phyloP scores from a whole-genome alignment of 257 asterid species.

The Salvia miltiorrhiza region DNA sequence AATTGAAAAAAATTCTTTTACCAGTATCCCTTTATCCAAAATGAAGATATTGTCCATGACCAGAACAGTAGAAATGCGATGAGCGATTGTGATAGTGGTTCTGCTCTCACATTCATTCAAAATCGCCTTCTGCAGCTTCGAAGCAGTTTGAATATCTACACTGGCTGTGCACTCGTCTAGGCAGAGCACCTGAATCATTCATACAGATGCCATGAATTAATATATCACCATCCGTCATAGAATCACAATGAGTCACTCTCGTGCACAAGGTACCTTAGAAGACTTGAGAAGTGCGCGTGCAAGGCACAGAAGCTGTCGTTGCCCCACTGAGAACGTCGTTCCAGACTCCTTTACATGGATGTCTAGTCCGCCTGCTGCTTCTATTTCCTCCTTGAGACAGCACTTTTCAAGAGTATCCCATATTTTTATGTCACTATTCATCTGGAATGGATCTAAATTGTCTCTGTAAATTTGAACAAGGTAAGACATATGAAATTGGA shows the following conservation, averaged over 20 bases:
- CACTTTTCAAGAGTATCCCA: slow-evolving; percentile 77
- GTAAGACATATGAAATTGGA: not conserved
- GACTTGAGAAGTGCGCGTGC: slow-evolving; percentile 89
- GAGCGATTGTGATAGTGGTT: slow-evolving; percentile 81
- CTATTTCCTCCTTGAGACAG: slow-evolving; percentile 78
- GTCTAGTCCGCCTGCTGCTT: slow-evolving; percentile 78
- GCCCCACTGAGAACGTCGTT: slow-evolving; percentile 91
- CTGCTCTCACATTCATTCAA: slow-evolving; percentile 49
- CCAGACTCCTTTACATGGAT: slow-evolving; percentile 74
- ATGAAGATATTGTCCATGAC: slow-evolving; percentile 69
- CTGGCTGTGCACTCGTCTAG: slow-evolving; percentile 93
- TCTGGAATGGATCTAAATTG: slow-evolving; percentile 68
- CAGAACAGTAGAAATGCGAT: slow-evolving; percentile 82
- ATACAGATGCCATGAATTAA: not conserved
- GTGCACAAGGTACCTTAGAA: slow-evolving; percentile 45
- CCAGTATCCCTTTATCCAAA: slow-evolving; percentile 79
- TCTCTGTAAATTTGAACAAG: slow-evolving; percentile 44
- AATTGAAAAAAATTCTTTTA: slow-evolving; percentile 8
- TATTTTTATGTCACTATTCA: slow-evolving; percentile 46
- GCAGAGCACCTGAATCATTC: slow-evolving; percentile 59
- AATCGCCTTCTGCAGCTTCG: slow-evolving; percentile 70
- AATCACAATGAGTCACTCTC: no score
- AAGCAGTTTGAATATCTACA: slow-evolving; percentile 78
- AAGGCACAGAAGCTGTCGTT: slow-evolving; percentile 90
- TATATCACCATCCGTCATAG: no score